Conservation (phyloP, 345 rosid species). For the Hypericum androsaemum region DNA sequence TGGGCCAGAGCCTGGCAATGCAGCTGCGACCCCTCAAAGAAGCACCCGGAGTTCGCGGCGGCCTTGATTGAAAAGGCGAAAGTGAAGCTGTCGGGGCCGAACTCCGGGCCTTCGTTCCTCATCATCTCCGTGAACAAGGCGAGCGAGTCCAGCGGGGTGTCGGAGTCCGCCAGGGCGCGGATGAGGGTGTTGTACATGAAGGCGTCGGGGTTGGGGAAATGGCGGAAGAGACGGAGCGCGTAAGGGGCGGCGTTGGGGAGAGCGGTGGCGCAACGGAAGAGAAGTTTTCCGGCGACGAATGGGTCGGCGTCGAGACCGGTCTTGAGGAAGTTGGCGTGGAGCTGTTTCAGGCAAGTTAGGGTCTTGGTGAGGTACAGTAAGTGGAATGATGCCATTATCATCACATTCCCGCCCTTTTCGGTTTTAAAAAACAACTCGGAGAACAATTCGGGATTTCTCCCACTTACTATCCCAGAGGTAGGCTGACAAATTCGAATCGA, state of each 20-base stretch:
- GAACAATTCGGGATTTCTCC: too few relatives aligned
- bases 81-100: conserved; percentile 58
- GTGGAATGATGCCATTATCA: too few relatives aligned
- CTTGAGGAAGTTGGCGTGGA: conserved; percentile 41
- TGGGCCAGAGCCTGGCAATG: conserved; percentile 39
- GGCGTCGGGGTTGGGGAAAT: conserved; percentile 39
- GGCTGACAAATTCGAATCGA: too few relatives aligned
- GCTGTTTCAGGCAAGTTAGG: conserved; percentile 36
- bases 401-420: too few relatives aligned
- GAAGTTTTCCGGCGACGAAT: conserved; percentile 45
- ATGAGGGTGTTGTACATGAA: conserved; percentile 71
- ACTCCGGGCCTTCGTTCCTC: conserved; percentile 14
- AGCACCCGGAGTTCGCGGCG: conserved; percentile 35
- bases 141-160: conserved; percentile 31
- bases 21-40: conserved; percentile 41
- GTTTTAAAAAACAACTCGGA: too few relatives aligned
- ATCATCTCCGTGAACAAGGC: conserved; percentile 34
- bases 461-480: too few relatives aligned
- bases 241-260: conserved; percentile 35
- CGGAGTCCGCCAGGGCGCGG: conserved; percentile 51
- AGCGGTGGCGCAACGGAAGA: conserved; percentile 36
- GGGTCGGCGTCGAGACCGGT: conserved; percentile 33
- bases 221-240: conserved; percentile 37
- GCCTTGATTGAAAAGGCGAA: conserved; percentile 58
- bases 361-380: too few relatives aligned